Percentiles rank a stretch among this genome's conserved stretches.
Conservation (phyloP, 257 asterid species). For the Cordia subcordata region DNA sequence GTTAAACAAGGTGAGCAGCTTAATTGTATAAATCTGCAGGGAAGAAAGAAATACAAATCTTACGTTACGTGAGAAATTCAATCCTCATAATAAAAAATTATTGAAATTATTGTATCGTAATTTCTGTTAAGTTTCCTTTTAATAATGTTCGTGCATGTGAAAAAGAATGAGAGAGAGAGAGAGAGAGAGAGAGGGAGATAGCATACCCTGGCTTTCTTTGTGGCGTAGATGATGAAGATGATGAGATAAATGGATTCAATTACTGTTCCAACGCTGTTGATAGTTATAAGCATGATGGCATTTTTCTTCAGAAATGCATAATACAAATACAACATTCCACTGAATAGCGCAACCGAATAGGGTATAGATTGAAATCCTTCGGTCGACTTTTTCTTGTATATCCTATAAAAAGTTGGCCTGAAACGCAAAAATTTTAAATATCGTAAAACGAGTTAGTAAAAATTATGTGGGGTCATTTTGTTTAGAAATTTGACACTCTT, state of each 20-base stretch:
- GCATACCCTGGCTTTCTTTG: constrained; percentile 44
- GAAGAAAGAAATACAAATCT: too few species aligned
- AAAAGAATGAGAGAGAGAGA: not conserved
- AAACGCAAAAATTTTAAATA: constrained; percentile 3
- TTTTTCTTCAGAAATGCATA: constrained; percentile 56
- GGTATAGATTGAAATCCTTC: constrained; percentile 73
- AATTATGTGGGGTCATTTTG: too few species aligned
- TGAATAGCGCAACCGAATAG: constrained; percentile 68
- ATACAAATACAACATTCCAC: constrained; percentile 65
- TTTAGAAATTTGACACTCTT: too few species aligned
- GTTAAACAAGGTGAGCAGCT: constrained; percentile 44
- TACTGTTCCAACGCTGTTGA: constrained; percentile 44
- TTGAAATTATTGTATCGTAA: too few species aligned
- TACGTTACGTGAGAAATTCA: too few species aligned
- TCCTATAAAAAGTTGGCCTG: constrained; percentile 67
- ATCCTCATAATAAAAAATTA: too few species aligned
- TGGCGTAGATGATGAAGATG: constrained; percentile 53
- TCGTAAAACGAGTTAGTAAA: not conserved
- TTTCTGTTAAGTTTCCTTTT: too few species aligned
- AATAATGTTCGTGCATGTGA: too few species aligned
- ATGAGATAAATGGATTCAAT: constrained; percentile 37
- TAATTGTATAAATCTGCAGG: constrained; percentile 51
- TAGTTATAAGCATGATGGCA: constrained; percentile 42
- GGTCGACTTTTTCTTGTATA: constrained; percentile 62
- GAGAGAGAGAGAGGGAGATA: not conserved